A percentile compares a stretch with the other conserved stretches of the same genome.
Conservation (phyloP, 2,329 filamentous ascomycete species). For the Fusarium torreyae region DNA sequence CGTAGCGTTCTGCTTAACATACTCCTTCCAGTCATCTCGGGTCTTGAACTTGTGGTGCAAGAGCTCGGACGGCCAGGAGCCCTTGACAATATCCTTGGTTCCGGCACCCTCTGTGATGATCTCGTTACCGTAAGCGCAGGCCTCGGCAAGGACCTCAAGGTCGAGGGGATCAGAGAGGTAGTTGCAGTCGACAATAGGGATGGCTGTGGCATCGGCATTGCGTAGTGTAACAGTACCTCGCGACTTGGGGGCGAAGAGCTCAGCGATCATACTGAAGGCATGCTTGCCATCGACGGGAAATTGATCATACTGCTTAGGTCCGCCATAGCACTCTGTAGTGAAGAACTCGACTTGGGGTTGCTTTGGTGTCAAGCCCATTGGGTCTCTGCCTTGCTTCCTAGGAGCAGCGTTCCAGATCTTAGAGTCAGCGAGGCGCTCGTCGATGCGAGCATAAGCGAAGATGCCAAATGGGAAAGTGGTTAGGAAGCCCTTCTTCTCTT, state of each 20-base stretch:
- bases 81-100: slow-evolving; percentile 72
- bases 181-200: slow-evolving; percentile 71
- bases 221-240: slow-evolving; percentile 69
- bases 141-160: slow-evolving; percentile 71
- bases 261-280: slow-evolving; percentile 70
- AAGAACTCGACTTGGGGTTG: slow-evolving; percentile 76
- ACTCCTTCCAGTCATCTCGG: slow-evolving; percentile 68
- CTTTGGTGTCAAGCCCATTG: slow-evolving; percentile 70
- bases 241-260: slow-evolving; percentile 71
- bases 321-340: slow-evolving; percentile 73
- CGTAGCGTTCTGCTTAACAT: slow-evolving; percentile 71
- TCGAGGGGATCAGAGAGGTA: slow-evolving; percentile 72
- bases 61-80: slow-evolving; percentile 69
- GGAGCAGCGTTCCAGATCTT: slow-evolving; percentile 68
- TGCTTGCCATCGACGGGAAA: slow-evolving; percentile 68
- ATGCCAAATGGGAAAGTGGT: slow-evolving; percentile 75
- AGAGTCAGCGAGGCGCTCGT: slow-evolving; percentile 69
- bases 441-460: slow-evolving; percentile 74
- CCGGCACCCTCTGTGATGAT: slow-evolving; percentile 70
- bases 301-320: slow-evolving; percentile 70
- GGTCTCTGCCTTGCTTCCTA: slow-evolving; percentile 67
- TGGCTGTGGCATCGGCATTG: slow-evolving; percentile 62
- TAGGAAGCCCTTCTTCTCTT: slow-evolving; percentile 70
- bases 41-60: slow-evolving; percentile 67
- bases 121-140: slow-evolving; percentile 71